Percentiles rank a stretch among this genome's conserved stretches.
These are phyloP conservation scores for Alternaria sp. DNA, from an alignment of 2,329 filamentous ascomycete genomes.

Conservation along the genomic window DNA sequence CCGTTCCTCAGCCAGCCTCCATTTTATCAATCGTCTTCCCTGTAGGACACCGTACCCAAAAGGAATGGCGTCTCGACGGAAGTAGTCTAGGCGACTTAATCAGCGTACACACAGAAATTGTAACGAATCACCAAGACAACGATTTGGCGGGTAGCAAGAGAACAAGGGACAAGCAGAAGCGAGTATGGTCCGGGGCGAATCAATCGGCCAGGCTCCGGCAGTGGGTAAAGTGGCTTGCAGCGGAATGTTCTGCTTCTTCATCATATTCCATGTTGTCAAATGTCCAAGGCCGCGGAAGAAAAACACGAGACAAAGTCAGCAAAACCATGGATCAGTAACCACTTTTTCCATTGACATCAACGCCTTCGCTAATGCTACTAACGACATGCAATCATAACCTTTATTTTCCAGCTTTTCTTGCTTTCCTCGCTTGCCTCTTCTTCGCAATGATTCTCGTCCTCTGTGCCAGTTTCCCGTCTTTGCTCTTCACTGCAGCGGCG, in stretches of 20 bases:
- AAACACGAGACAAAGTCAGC: too few species aligned
- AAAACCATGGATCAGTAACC: background rate
- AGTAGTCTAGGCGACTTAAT: background rate
- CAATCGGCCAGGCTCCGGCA: background rate
- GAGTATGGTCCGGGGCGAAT: background rate
- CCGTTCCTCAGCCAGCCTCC: background rate
- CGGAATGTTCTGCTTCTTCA: background rate
- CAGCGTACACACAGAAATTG: background rate
- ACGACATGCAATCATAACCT: conserved; percentile 11
- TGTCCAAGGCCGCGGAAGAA: background rate
- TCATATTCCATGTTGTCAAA: background rate
- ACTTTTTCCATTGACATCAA: conserved; percentile 12
- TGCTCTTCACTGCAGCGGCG: conserved; percentile 19
- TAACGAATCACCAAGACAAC: background rate
- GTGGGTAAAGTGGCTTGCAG: background rate
- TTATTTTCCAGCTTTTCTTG: conserved; percentile 66
- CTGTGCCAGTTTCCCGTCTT: conserved; percentile 63
- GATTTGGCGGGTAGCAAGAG: background rate
- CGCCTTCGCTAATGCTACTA: conserved; percentile 26
- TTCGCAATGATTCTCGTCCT: conserved; percentile 83
- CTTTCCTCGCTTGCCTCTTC: conserved; percentile 77
- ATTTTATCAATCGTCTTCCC: background rate
- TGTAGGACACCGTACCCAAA: background rate
- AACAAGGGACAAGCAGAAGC: background rate
- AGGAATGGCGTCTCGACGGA: background rate